These are phyloP conservation scores for Fusarium haematococcum DNA, from an alignment of 2,329 filamentous ascomycete genomes.

Conservation along the genomic window DNA sequence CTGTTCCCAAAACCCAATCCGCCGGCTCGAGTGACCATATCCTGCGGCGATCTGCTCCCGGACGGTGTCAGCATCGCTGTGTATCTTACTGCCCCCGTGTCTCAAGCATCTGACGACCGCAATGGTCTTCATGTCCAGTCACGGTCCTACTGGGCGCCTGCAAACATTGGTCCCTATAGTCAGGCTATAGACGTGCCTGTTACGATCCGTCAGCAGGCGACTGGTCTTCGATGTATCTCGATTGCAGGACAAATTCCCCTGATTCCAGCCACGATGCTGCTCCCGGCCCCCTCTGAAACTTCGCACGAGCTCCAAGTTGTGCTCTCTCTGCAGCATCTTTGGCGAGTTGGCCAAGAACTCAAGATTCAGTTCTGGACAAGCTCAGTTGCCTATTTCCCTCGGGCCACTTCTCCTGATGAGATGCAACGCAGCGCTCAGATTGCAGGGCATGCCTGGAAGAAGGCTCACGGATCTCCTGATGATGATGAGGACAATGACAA, in stretches of 20 bases:
- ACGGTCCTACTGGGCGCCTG: slow-evolving; percentile 95
- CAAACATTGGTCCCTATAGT: slow-evolving; percentile 97
- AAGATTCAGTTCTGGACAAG: slow-evolving; percentile 80
- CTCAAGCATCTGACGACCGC: slow-evolving; percentile 52
- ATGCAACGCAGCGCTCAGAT: slow-evolving; percentile 54
- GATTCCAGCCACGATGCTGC: slow-evolving; percentile 80
- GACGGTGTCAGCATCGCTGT: slow-evolving; percentile 70
- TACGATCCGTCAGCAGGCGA: slow-evolving; percentile 21
- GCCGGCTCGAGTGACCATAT: slow-evolving; percentile 85
- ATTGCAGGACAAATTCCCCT: slow-evolving; percentile 94
- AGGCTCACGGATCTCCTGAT: slow-evolving; percentile 53
- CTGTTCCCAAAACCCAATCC: slow-evolving; percentile 85
- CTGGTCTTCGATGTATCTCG: slow-evolving; percentile 60
- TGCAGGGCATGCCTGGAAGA: slow-evolving; percentile 61
- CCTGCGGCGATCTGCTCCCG: slow-evolving; percentile 77
- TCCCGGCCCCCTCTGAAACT: slow-evolving; percentile 56
- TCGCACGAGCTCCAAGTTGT: slow-evolving; percentile 69
- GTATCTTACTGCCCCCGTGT: slow-evolving; percentile 57
- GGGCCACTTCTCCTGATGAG: slow-evolving; percentile 41
- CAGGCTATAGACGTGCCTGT: slow-evolving; percentile 76
- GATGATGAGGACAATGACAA: slow-evolving; percentile 63
- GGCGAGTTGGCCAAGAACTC: slow-evolving; percentile 81
- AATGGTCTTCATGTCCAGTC: slow-evolving; percentile 89
- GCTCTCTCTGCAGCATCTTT: slow-evolving; percentile 88
- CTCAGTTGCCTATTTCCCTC: slow-evolving; percentile 79